phyloP scores from a whole-genome alignment of 805 yeast species.

The Priceomyces haplophilus region DNA sequence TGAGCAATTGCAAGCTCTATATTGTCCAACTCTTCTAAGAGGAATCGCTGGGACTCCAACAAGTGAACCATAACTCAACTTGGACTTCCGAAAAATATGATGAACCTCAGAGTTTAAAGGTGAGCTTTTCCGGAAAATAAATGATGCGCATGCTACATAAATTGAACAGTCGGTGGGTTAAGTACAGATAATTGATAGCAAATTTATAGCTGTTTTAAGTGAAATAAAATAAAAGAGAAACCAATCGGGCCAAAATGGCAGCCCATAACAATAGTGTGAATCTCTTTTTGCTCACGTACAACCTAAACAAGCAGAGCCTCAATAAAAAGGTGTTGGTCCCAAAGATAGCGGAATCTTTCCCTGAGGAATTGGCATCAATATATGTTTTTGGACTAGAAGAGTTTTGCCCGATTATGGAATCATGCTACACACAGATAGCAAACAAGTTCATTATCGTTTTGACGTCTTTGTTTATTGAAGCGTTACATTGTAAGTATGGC shows the following conservation, averaged over 20 bases:
- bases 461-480: constrained; percentile 30
- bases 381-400: constrained; percentile 70
- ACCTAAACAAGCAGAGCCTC: constrained; percentile 51
- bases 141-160: too few relatives aligned
- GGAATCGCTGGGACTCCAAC: constrained; percentile 33
- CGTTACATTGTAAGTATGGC: constrained; percentile 34
- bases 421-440: constrained; percentile 41
- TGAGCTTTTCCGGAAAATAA: too few relatives aligned
- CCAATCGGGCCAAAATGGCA: too few relatives aligned
- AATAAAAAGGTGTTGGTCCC: constrained; percentile 28
- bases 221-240: too few relatives aligned
- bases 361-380: constrained; percentile 39
- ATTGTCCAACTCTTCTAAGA: constrained; percentile 64
- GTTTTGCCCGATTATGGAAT: constrained; percentile 53
- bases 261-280: too few relatives aligned
- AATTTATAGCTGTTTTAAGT: too few relatives aligned
- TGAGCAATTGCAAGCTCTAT: constrained; percentile 65
- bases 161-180: too few relatives aligned
- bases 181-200: too few relatives aligned
- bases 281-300: constrained; percentile 47
- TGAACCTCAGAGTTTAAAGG: too few relatives aligned
- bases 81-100: too few relatives aligned
- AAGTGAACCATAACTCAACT: constrained; percentile 7
- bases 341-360: constrained; percentile 24
- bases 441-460: constrained; percentile 34